phyloP scores from a whole-genome alignment of 371 early-diverging fungal genomes.

The Mortierella sp. region DNA sequence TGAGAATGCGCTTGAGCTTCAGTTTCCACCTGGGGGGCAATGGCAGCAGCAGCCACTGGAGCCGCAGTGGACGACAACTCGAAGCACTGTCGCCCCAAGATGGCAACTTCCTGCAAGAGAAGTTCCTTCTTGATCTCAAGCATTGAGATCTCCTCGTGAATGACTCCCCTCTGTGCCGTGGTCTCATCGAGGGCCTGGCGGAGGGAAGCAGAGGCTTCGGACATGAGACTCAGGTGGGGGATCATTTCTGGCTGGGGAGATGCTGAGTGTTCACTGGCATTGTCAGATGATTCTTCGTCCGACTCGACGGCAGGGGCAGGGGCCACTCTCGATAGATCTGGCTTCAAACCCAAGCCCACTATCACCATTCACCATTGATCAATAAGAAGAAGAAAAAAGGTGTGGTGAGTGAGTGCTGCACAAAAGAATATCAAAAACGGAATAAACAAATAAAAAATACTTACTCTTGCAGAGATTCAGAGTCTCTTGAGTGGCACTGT shows the following conservation, averaged over 20 bases:
- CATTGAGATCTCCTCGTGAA: conserved; percentile 24
- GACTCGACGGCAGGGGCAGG: neutral
- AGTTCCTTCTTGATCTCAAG: conserved; percentile 13
- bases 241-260: neutral
- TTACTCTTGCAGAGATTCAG: neutral
- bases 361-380: neutral
- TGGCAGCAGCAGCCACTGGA: neutral
- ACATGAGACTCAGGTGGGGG: conserved; percentile 18
- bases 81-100: neutral
- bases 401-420: neutral
- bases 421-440: neutral
- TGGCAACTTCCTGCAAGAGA: conserved; percentile 11
- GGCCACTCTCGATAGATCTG: neutral
- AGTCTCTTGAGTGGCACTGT: conserved; percentile 26
- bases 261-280: neutral
- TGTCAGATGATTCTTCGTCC: neutral
- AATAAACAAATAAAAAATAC: neutral
- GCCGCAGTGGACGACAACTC: neutral
- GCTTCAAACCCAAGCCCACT: conserved; percentile 1
- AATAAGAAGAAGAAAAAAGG: neutral
- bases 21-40: neutral
- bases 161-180: conserved; percentile 19
- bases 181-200: conserved; percentile 33
- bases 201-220: conserved; percentile 37
- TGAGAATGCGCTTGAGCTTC: neutral